Evolutionary conservation across 768 basidiomycete species (phyloP), one percentile per base, ranked within the genome.

Genomic region (Ramaria sp.): DNA sequence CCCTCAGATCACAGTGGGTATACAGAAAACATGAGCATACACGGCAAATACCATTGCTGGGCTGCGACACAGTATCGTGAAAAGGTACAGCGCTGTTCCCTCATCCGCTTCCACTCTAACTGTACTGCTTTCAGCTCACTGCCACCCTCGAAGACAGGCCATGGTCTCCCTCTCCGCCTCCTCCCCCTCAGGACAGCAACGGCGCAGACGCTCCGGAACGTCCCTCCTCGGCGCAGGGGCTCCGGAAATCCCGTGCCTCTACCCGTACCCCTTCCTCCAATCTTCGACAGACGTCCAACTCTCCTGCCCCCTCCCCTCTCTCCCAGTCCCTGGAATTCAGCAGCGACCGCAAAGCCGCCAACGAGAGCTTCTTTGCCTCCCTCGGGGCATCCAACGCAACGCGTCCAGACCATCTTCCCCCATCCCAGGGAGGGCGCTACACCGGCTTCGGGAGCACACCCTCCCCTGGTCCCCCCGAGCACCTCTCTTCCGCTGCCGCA

Each of bases 1-100:
- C 82, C 85, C 9, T 66, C 72, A 7, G 79, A 82, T 52, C 78
- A 80, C 61, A 83, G 83, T 37, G 88, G 87, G 7, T 85, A 83
- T 70, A 78, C 71, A 48, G 77, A 81, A 32, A 73, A 70, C 51
- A 74, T 82, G 62, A 78, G 71, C 57, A 62, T 82, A 28, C 77
- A 84, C 61, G 83, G 90, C 60, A 90, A 79, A 53, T 97, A 97
- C 68, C 89, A 91, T 64, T 86, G 80, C 37, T 96, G 94, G 91
- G 88, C 93, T 1, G 95, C 93, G 1, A 73, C 86, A 1, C 93
- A 97, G 69, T 98, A 98, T 69, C 81, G 88, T 41, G 89, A 93
- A 68, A 99, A 96, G 76, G 93, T 88, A 60, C 52, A 72, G 52
- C 32, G n/a, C 20, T 57, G 39, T 5, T 50, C 48, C n/a, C 34